Conservation (phyloP, 257 asterid species). For the Penstemon eatonii region DNA sequence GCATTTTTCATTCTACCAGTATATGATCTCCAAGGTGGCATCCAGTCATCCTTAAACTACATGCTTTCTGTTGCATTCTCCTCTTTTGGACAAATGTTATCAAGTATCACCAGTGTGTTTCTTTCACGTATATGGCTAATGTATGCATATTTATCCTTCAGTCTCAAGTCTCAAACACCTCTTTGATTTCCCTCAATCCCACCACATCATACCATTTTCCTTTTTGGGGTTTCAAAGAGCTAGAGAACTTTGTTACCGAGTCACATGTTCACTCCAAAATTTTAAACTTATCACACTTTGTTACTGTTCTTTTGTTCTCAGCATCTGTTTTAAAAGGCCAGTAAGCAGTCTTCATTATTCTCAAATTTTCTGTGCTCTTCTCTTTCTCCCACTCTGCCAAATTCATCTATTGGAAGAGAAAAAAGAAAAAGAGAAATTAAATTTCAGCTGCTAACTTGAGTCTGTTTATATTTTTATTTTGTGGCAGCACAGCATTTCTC, state of each 20-base stretch:
- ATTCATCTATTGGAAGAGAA: neutral
- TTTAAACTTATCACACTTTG: neutral
- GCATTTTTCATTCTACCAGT: conserved; percentile 6
- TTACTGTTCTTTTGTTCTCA: neutral
- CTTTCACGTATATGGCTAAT: neutral
- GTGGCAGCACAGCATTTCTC: conserved; percentile 98
- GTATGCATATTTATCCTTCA: too few species aligned
- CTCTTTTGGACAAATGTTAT: conserved; percentile 1
- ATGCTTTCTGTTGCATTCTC: conserved; percentile 21
- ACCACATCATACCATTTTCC: too few species aligned
- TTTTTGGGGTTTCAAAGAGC: too few species aligned
- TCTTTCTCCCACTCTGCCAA: neutral
- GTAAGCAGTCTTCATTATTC: neutral
- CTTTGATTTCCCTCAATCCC: too few species aligned
- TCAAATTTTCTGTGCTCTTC: conserved; percentile 11
- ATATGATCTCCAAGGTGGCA: conserved; percentile 2
- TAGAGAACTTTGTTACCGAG: too few species aligned
- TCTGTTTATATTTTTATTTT: conserved; percentile 14
- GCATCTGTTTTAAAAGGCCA: neutral
- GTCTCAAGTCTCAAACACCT: too few species aligned
- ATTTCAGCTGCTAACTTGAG: conserved; percentile 34
- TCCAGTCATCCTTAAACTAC: conserved; percentile 15
- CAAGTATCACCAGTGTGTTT: neutral
- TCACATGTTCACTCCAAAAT: too few species aligned
- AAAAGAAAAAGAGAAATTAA: neutral